A percentile compares a stretch with the other conserved stretches of the same genome.
Evolutionary conservation across 768 basidiomycete genomes (phyloP).

Genomic region (Porphyrellus cyaneotinctus): DNA sequence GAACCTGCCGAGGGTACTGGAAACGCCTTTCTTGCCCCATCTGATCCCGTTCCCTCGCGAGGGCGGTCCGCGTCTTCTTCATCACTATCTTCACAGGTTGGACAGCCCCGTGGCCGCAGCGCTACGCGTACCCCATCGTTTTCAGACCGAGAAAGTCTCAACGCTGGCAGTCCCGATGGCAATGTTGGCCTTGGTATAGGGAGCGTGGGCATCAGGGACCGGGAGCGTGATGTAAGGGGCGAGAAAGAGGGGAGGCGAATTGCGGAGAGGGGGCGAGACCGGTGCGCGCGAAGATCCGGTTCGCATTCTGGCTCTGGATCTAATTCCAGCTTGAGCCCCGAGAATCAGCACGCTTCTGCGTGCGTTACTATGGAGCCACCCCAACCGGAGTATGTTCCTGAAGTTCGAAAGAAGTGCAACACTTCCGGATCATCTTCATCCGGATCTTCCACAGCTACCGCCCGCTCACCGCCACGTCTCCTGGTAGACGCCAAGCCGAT

Average conservation of each 20-base stretch:
- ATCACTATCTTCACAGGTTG: constrained; percentile 31
- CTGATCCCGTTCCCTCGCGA: constrained; percentile 18
- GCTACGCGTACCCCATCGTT: constrained; percentile 52
- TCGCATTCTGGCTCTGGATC: constrained; percentile 33
- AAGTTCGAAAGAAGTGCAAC: constrained; percentile 10
- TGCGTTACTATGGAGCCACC: constrained; percentile 3
- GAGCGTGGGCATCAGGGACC: constrained; percentile 33
- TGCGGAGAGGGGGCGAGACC: constrained; percentile 30
- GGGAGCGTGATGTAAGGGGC: constrained; percentile 21
- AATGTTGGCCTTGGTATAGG: constrained; percentile 27
- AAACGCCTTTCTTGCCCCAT: constrained; percentile 25
- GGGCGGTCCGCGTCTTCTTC: constrained; percentile 34
- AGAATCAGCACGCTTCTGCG: constrained; percentile 13
- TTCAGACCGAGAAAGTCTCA: constrained; percentile 45
- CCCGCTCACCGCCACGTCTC: constrained; percentile 26
- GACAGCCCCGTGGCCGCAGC: constrained; percentile 48
- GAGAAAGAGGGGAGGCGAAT: constrained; percentile 29
- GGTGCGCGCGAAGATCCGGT: constrained; percentile 21
- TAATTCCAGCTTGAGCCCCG: constrained; percentile 34
- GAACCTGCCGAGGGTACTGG: constrained; percentile 14
- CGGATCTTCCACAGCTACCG: constrained; percentile 24
- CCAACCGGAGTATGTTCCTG: constrained; percentile 14
- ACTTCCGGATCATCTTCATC: constrained; percentile 23
- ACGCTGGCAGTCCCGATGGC: constrained; percentile 38
- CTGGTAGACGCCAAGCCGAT: constrained; percentile 29